Percentiles rank a stretch among this genome's conserved stretches.
These are phyloP conservation scores for Cicer arietinum DNA, from an alignment of 306 rosid genomes.

Conservation along the genomic window DNA sequence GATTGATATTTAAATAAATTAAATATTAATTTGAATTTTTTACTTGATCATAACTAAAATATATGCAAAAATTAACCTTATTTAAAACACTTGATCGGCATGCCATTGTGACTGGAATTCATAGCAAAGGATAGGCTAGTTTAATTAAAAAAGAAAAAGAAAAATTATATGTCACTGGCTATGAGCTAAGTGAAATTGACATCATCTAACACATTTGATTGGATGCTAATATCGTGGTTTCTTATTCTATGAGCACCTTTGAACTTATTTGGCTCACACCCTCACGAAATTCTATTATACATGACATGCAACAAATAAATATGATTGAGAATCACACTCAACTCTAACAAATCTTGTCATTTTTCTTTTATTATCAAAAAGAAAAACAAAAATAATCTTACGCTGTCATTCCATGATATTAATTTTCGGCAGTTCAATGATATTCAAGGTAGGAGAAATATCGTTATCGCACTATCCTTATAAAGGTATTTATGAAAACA, in stretches of 20 bases:
- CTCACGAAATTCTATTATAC: not conserved
- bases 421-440: too few species aligned
- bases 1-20: too few species aligned
- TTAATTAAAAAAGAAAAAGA: not conserved
- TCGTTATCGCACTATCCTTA: too few species aligned
- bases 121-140: not conserved
- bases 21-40: too few species aligned
- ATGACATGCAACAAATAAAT: not conserved
- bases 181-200: constrained; percentile 22
- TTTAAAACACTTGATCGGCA: not conserved
- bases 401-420: too few species aligned
- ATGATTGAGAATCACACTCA: not conserved
- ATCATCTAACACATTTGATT: constrained; percentile 8
- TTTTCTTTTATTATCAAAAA: too few species aligned
- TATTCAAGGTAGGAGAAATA: too few species aligned
- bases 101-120: not conserved
- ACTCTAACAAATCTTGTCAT: too few species aligned
- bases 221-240: constrained; percentile 9
- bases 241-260: constrained; percentile 26
- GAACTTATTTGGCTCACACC: not conserved
- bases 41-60: too few species aligned
- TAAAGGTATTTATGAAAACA: too few species aligned
- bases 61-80: not conserved
- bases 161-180: not conserved
- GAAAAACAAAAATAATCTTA: too few species aligned